A percentile compares a stretch with the other conserved stretches of the same genome.
Evolutionary conservation across 768 basidiomycete genomes (phyloP).

Genomic region (Candolleomyces aberdarensis): DNA sequence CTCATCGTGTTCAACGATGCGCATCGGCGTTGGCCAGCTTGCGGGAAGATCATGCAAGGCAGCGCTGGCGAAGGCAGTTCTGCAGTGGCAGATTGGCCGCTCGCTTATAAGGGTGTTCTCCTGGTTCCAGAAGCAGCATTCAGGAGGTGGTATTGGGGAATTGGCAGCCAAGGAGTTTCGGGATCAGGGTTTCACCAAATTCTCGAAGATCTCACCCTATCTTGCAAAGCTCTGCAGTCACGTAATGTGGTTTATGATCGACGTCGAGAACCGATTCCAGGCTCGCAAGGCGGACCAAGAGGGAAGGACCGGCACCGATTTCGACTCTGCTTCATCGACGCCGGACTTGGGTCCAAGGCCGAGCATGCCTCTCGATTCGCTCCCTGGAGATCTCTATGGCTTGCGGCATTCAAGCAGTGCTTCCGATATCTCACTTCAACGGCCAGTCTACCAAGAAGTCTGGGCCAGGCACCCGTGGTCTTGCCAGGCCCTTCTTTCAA

Average conservation of each 20-base stretch:
- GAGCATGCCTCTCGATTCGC: not conserved
- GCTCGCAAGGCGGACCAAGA: not conserved
- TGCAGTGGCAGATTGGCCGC: not conserved
- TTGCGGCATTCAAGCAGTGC: not conserved
- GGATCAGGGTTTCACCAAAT: not conserved
- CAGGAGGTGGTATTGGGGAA: not conserved
- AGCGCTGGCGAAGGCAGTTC: not conserved
- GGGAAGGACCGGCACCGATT: not conserved
- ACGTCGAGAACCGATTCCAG: not conserved
- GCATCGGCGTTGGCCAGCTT: not conserved
- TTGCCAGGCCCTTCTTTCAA: not conserved
- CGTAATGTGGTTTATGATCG: not conserved
- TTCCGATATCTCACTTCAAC: not conserved
- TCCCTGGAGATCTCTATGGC: not conserved
- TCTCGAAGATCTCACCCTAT: not conserved
- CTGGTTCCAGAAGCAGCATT: not conserved
- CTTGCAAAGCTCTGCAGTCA: not conserved
- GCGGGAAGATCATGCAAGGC: not conserved
- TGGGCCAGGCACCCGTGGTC: not conserved
- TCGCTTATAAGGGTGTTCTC: not conserved
- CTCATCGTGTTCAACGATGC: not conserved
- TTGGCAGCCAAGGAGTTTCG: not conserved
- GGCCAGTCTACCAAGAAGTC: not conserved
- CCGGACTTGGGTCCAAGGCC: not conserved
- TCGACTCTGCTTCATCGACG: too few relatives aligned